Base-by-base conservation (phyloP, 179 eudicot genomes). In the Camellia oleifera region DNA sequence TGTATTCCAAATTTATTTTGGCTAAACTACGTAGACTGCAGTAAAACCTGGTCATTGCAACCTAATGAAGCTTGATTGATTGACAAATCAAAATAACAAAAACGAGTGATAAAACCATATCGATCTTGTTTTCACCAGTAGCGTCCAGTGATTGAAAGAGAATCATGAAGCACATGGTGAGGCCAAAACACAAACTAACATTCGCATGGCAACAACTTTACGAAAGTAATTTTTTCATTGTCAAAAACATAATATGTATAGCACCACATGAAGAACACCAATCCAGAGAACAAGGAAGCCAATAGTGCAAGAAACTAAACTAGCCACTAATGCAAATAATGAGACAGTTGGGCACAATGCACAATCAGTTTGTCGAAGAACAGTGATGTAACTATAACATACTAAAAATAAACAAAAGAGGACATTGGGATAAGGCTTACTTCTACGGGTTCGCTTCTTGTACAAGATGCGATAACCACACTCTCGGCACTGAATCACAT, bases 361-460 rank as follows among this genome's bases (percentile, higher is more conserved):
- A 0, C 2, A 52, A 52, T n/a, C 8, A 18, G 5, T 4, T 20
- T 15, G 7, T 13, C 6, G 7, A 20, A 15, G 7, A 70, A 14
- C 61, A 52, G 40, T 53, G 26, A 72, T 14, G 6, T 23, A 72
- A 0, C 60, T 2, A 61, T 13, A 5, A 13, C 7, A 4, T 3
- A 48, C 5, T 15, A 14, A 32, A 56, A 73, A 56, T 14, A 32
- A 56, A 14, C 50, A 56, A 73, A 73, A 54, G 0, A 23, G 26
- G 8, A 12, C 7, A 40, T 15, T 32, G 64, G 11, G 50, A 56
- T 14, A 23, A n/a, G 26, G 44, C 84, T 77, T 88, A 93, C 97
- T 92, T 88, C 95, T 85, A 72, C 94, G 96, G 73, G 97, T 93
- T 57, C 97, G 88, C 82, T 93, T 93, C 87, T 93, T 93, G 91